These are phyloP conservation scores for Entomortierella chlamydospora DNA, from an alignment of 192 early-diverging fungal genomes.

Conservation along the genomic window DNA sequence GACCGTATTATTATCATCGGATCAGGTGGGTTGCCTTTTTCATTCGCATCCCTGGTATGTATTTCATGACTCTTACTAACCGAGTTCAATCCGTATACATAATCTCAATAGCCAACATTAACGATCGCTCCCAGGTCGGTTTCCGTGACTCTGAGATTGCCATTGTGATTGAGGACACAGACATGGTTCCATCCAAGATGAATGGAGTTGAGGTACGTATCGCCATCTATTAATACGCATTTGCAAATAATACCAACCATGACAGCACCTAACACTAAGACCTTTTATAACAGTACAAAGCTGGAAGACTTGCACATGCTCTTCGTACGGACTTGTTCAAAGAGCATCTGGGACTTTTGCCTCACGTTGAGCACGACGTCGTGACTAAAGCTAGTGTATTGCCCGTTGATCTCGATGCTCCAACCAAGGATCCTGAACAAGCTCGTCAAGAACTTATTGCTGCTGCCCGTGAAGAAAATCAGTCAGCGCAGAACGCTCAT, in stretches of 20 bases:
- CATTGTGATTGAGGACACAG: conserved; percentile 81
- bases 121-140: conserved; percentile 91
- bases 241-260: too few species aligned
- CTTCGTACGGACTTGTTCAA: conserved; percentile 82
- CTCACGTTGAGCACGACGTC: conserved; percentile 51
- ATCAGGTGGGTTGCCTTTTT: conserved; percentile 60
- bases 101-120: conserved; percentile 77
- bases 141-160: conserved; percentile 92
- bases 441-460: conserved; percentile 23
- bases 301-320: conserved; percentile 77
- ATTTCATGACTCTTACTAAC: background rate
- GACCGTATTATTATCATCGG: conserved; percentile 86
- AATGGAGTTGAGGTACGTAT: conserved; percentile 67
- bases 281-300: conserved; percentile 78
- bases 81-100: background rate
- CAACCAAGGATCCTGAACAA: conserved; percentile 38
- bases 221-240: too few species aligned
- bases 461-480: conserved; percentile 7
- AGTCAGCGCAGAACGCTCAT: background rate
- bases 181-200: conserved; percentile 76
- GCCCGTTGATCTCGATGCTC: conserved; percentile 44
- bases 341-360: conserved; percentile 84
- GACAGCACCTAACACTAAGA: too few species aligned
- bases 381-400: conserved; percentile 53
- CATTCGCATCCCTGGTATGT: background rate